Base-by-base conservation (phyloP, 495 filamentous ascomycete genomes). In the Hypoxylon subgilvum region DNA sequence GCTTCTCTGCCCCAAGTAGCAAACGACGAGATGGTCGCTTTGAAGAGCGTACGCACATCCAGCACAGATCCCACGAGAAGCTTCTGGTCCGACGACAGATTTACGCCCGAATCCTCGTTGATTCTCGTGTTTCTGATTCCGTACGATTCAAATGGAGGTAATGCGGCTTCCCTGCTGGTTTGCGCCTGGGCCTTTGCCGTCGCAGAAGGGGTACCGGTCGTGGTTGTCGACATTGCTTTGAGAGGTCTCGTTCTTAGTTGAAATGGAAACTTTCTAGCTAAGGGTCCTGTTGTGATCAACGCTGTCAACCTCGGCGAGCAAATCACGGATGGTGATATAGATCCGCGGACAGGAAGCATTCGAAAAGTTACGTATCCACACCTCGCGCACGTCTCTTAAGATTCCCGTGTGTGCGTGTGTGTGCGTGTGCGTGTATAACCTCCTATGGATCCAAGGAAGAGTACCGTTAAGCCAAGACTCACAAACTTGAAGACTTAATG, bases 21-120 rank as follows among this genome's bases (percentile, higher is more conserved):
- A 13, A 6, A 16, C 12, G 17, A 18, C 9, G 21, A 10, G 27
- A 30, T 5, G 27, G 27, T n/a, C n/a, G n/a, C n/a, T n/a, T n/a
- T n/a, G n/a, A n/a, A n/a, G n/a, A n/a, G n/a, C 0, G 21, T 22
- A 53, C 73, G 21, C 39, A 80, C 78, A 59, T 85, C 83, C 21
- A 86, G 70, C 16, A 86, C 74, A 63, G 74, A 78, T 31, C 82
- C 80, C 16, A 84, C 78, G 46, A 85, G 34, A 5, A 82, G 69
- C 35, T 76, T 74, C 54, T 85, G 79, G 10, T 75, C 45, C 3
- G 69, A 36, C 23, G 69, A 68, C 17, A 86, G 69, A 1, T 69
- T 48, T 34, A 84, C 76, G 17, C 81, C 80, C 1, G 73, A 18
- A 6, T 70, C 73, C 8, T 75, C 76, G 39, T 77, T 75, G 61